phyloP scores from a whole-genome alignment of 306 rosid genomes.

The Trifolium repens region DNA sequence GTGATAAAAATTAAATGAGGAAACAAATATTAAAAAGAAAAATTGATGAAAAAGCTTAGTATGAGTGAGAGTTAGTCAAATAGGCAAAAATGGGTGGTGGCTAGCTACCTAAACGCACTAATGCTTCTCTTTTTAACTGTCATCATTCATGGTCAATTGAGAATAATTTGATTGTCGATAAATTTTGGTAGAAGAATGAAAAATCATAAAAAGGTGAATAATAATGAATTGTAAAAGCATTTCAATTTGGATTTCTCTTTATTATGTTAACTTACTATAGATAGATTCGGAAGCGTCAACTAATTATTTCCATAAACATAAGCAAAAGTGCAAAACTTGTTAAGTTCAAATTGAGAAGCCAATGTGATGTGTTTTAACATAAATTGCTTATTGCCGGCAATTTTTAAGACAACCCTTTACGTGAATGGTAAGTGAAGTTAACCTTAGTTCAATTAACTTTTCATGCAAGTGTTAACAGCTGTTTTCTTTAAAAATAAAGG shows the following conservation, averaged over 20 bases:
- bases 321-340: slow-evolving; percentile 41
- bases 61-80: slow-evolving; percentile 22
- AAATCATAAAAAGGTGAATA: slow-evolving; percentile 29
- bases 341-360: slow-evolving; percentile 39
- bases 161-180: slow-evolving; percentile 35
- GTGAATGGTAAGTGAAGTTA: slow-evolving; percentile 72
- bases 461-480: slow-evolving; percentile 54
- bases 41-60: neutral
- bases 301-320: slow-evolving; percentile 35
- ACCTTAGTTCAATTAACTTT: slow-evolving; percentile 50
- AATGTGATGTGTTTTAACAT: slow-evolving; percentile 41
- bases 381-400: slow-evolving; percentile 60
- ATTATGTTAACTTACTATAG: neutral
- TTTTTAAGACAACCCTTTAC: slow-evolving; percentile 59
- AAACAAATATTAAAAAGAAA: neutral
- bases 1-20: neutral
- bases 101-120: slow-evolving; percentile 51
- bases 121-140: slow-evolving; percentile 47
- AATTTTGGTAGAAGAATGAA: neutral
- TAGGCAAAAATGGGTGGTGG: slow-evolving; percentile 36
- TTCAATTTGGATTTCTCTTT: slow-evolving; percentile 38
- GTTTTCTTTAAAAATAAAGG: neutral
- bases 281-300: slow-evolving; percentile 42
- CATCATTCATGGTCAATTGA: slow-evolving; percentile 44
- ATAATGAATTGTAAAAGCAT: slow-evolving; percentile 46